These are phyloP conservation scores for Sarocladium brachiariae DNA, from an alignment of 2,329 filamentous ascomycete genomes.

Conservation along the genomic window DNA sequence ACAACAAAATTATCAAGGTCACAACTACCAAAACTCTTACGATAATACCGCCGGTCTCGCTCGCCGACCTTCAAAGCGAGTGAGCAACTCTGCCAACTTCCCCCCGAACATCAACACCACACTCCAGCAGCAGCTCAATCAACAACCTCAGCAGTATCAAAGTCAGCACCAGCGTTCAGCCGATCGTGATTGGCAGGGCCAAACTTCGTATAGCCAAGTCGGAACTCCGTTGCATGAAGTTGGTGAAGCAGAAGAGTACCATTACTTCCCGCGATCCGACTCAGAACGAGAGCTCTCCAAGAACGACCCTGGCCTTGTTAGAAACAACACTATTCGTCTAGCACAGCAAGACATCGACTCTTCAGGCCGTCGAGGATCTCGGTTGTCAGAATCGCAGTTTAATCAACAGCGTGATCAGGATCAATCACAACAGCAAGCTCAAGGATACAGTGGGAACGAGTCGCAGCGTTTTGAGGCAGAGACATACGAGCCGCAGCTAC, in stretches of 20 bases:
- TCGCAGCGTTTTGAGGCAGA: constrained; percentile 17
- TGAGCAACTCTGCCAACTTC: constrained; percentile 39
- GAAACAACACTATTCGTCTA: constrained; percentile 39
- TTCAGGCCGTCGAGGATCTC: not conserved
- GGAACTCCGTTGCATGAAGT: constrained; percentile 39
- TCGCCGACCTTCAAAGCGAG: constrained; percentile 51
- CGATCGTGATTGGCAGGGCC: constrained; percentile 22
- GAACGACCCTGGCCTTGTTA: constrained; percentile 15
- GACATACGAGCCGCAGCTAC: constrained; percentile 32
- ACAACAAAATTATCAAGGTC: constrained; percentile 19
- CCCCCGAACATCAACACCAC: constrained; percentile 21
- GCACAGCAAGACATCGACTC: constrained; percentile 34
- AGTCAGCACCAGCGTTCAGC: constrained; percentile 14
- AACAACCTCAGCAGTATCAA: constrained; percentile 6
- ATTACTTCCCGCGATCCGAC: constrained; percentile 30
- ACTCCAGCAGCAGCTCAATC: constrained; percentile 12
- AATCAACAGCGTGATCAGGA: constrained; percentile 24
- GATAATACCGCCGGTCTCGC: constrained; percentile 42
- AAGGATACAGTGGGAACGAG: constrained; percentile 19
- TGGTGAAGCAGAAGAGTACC: constrained; percentile 32
- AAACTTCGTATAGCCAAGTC: constrained; percentile 31
- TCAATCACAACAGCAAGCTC: constrained; percentile 27
- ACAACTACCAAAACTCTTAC: constrained; percentile 30
- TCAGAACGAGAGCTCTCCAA: constrained; percentile 26
- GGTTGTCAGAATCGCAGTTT: not conserved